Conservation (phyloP, 1,284 basidiomycete genomes). For the Ceratobasidium sp. region DNA sequence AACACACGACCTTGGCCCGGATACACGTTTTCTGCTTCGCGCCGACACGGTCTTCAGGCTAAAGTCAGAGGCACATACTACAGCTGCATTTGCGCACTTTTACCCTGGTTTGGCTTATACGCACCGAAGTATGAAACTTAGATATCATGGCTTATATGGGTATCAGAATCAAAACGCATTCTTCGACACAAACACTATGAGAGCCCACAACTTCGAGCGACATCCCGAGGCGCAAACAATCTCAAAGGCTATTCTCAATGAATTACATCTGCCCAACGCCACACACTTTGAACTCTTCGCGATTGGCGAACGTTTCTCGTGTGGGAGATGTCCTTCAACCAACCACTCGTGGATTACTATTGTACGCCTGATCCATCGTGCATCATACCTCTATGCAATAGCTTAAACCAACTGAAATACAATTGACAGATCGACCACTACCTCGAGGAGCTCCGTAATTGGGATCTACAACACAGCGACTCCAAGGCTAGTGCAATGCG, state of each 20-base stretch:
- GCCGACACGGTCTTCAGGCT: not conserved
- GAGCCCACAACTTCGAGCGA: not conserved
- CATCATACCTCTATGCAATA: not conserved
- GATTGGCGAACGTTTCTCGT: not conserved
- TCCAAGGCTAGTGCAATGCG: not conserved
- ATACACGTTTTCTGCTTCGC: conserved; percentile 1
- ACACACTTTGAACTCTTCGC: not conserved
- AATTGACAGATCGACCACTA: not conserved
- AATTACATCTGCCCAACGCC: not conserved
- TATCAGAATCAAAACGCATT: not conserved
- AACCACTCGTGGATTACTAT: not conserved
- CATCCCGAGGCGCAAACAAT: not conserved
- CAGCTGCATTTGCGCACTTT: not conserved
- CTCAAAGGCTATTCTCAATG: not conserved
- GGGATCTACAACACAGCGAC: not conserved
- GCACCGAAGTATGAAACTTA: not conserved
- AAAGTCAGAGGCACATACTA: no score
- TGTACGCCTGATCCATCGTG: no score
- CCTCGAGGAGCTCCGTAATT: not conserved
- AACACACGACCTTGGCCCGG: not conserved
- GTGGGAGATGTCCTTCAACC: not conserved
- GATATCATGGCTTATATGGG: not conserved
- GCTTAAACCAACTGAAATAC: not conserved
- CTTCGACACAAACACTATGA: no score
- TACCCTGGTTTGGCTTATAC: not conserved